phyloP scores from a whole-genome alignment of 176 grass and related monocot genomes.

The Coix lacrymajobi region DNA sequence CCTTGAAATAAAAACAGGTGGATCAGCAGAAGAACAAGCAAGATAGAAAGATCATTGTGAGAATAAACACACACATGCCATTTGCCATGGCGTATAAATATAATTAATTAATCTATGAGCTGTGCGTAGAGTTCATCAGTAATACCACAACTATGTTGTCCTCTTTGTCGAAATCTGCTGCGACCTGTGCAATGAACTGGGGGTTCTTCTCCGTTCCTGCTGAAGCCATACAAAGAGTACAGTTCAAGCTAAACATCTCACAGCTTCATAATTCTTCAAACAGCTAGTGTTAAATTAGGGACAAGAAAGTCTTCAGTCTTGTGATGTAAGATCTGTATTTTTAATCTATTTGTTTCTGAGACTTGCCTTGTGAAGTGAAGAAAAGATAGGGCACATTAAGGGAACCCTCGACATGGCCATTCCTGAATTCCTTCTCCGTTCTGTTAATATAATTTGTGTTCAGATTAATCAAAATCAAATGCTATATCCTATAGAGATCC shows the following conservation, averaged over 20 bases:
- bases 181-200: slow-evolving; percentile 50
- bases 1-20: slow-evolving; percentile 25
- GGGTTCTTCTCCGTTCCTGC: slow-evolving; percentile 69
- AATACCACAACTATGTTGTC: slow-evolving; percentile 68
- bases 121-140: neutral
- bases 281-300: neutral
- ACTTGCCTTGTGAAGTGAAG: slow-evolving; percentile 51
- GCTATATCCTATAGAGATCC: neutral
- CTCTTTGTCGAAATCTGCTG: slow-evolving; percentile 38
- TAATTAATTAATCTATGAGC: neutral
- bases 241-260: neutral
- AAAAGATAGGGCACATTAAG: slow-evolving; percentile 59
- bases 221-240: neutral
- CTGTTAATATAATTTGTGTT: slow-evolving; percentile 14
- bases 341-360: neutral
- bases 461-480: neutral
- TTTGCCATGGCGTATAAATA: neutral
- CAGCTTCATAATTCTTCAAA: neutral
- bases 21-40: neutral
- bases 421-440: slow-evolving; percentile 59
- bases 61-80: neutral
- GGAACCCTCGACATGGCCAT: slow-evolving; percentile 56
- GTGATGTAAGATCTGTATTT: neutral
- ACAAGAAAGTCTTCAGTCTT: neutral
- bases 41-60: neutral